Evolutionary conservation across 768 basidiomycete species (phyloP), one percentile per base, ranked within the genome.

Genomic region (Auriscalpium microsporum): DNA sequence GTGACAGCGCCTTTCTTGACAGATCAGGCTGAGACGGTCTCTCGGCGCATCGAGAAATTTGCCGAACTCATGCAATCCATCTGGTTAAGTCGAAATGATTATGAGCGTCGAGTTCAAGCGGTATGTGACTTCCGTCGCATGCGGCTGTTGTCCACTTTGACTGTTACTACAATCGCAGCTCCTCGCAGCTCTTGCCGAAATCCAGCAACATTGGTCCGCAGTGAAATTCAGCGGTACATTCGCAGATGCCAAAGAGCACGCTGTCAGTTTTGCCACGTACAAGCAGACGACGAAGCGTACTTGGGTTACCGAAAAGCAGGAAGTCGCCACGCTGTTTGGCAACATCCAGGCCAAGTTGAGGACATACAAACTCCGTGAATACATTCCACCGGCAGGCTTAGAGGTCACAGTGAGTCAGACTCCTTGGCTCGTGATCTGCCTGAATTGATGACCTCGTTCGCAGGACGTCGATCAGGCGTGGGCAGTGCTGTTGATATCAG

Each of bases 21-120:
- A 96, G 95, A 98, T 64, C 94, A 96, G 69, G 87, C 90, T 5
- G 92, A 97, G 69, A 96, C 93, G 0, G 93, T 93, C 17, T 88
- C 93, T 1, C 82, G 94, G 50, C 79, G 95, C 10, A 90, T 98
- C 0, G 92, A 92, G 68, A 95, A 95, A 67, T 98, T 98, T 64
- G 93, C 92, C 0, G 92, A 96, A 61, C 80, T 95, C 52, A 92
- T 96, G 87, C 90, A 89, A 63, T 90, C 88, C 3, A 85, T 94
- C 10, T 94, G 94, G 92, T 66, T 83, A 2, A 84, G 83, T 49
- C 78, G 81, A 60, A 94, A 94, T 63, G 94, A 97, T 68, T 99
- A 97, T 64, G 94, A 97, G 67, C 80, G 87, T 17, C 87, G 95
- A 36, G 84, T 87, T 51, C 78, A 80, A 49, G 73, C 81, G 42